These are phyloP conservation scores for Fagus crenata DNA, from an alignment of 306 rosid genomes.

Conservation along the genomic window DNA sequence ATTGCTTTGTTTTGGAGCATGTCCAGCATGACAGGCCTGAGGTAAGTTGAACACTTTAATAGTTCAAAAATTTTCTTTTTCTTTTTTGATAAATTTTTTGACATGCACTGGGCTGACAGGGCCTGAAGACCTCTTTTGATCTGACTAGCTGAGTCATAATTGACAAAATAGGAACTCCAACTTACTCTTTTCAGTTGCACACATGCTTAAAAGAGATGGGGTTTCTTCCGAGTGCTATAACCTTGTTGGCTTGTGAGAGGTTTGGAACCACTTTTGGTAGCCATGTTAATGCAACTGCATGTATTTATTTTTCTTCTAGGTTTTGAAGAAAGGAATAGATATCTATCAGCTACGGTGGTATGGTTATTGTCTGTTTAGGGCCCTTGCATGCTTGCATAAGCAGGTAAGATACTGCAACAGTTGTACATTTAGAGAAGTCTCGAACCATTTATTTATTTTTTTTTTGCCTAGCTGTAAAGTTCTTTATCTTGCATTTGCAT, in stretches of 20 bases:
- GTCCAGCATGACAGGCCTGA: conserved; percentile 90
- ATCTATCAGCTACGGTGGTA: conserved; percentile 72
- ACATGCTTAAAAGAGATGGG: too few relatives aligned
- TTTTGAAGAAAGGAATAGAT: conserved; percentile 73
- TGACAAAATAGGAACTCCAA: too few relatives aligned
- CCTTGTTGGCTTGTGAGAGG: conserved; percentile 3
- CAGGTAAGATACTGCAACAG: conserved; percentile 49
- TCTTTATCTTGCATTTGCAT: conserved; percentile 20
- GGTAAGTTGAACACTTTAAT: conserved; percentile 42
- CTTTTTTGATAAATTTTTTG: background rate
- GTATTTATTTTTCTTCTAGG: conserved; percentile 39
- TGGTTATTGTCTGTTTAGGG: conserved; percentile 77
- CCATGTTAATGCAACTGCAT: background rate
- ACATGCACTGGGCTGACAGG: too few relatives aligned
- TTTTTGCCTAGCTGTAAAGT: background rate
- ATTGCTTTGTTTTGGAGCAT: conserved; percentile 73
- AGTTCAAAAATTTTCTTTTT: background rate
- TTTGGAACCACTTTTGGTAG: background rate
- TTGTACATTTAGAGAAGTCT: conserved; percentile 9
- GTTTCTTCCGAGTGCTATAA: too few relatives aligned
- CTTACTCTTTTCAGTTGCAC: too few relatives aligned
- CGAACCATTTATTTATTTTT: background rate
- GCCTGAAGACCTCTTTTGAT: too few relatives aligned
- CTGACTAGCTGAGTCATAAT: too few relatives aligned
- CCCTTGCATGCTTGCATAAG: conserved; percentile 76